These are phyloP conservation scores for Tylopilus subfusipes DNA, from an alignment of 768 basidiomycete species.

Conservation along the genomic window DNA sequence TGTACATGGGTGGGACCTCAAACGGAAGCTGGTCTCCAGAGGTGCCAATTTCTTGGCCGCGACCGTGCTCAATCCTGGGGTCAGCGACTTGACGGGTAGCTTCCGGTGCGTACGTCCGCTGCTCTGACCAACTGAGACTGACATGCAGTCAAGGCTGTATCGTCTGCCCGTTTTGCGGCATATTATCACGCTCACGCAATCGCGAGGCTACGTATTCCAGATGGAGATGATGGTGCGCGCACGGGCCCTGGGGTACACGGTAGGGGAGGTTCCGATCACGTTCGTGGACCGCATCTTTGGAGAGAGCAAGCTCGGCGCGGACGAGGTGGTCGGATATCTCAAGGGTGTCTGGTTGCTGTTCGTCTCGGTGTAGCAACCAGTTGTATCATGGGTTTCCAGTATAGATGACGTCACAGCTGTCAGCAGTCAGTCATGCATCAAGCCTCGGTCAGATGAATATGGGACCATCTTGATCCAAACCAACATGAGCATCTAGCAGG, in stretches of 20 bases:
- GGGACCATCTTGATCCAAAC: no score
- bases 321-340: slow-evolving; percentile 83
- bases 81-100: slow-evolving; percentile 87
- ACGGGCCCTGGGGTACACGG: slow-evolving; percentile 73
- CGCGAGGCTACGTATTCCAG: slow-evolving; percentile 93
- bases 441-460: no score
- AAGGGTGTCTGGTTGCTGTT: slow-evolving; percentile 85
- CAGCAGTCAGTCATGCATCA: no score
- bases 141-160: slow-evolving; percentile 54
- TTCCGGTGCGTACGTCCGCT: slow-evolving; percentile 58
- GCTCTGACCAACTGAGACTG: neutral
- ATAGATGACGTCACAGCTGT: no score
- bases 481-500: no score
- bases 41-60: slow-evolving; percentile 91
- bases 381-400: neutral
- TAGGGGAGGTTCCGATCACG: slow-evolving; percentile 91
- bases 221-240: slow-evolving; percentile 99
- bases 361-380: slow-evolving; percentile 44
- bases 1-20: slow-evolving; percentile 91
- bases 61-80: slow-evolving; percentile 78
- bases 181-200: slow-evolving; percentile 80
- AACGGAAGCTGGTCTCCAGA: slow-evolving; percentile 80
- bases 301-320: slow-evolving; percentile 86
- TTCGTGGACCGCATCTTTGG: slow-evolving; percentile 94
- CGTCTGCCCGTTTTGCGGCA: slow-evolving; percentile 70